A percentile compares a stretch with the other conserved stretches of the same genome.
These are phyloP conservation scores for Escallonia rubra DNA, from an alignment of 129 eudicot genomes.

Conservation along the genomic window DNA sequence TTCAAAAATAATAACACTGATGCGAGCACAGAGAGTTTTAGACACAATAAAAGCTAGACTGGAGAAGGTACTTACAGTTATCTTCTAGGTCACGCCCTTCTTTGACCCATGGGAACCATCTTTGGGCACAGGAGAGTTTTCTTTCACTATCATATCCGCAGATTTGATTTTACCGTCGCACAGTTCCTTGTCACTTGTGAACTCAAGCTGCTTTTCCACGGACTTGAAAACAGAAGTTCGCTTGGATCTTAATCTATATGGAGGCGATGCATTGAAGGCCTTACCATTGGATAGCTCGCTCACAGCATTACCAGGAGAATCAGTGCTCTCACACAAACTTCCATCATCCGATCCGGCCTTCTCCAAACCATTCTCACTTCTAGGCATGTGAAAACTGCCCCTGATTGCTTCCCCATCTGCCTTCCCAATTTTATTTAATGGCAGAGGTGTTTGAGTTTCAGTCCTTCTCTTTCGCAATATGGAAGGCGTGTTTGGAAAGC, in stretches of 20 bases:
- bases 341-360: conserved; percentile 24
- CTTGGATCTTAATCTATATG: conserved; percentile 64
- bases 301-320: neutral
- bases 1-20: no score
- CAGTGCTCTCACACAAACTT: conserved; percentile 23
- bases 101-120: conserved; percentile 40
- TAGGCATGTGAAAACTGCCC: neutral
- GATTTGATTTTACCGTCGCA: conserved; percentile 24
- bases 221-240: conserved; percentile 56
- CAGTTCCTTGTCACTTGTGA: conserved; percentile 41
- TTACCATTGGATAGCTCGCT: conserved; percentile 21
- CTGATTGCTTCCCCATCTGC: conserved; percentile 15
- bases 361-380: conserved; percentile 1
- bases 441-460: conserved; percentile 14
- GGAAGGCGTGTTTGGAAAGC: conserved; percentile 85
- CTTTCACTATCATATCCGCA: conserved; percentile 27
- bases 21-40: no score
- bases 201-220: conserved; percentile 86
- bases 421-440: conserved; percentile 31
- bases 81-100: conserved; percentile 30
- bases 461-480: conserved; percentile 75
- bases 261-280: conserved; percentile 72
- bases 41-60: neutral
- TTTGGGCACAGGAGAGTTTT: conserved; percentile 32
- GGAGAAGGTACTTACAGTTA: conserved; percentile 33